These are phyloP conservation scores for Aspergillus avenaceus DNA, from an alignment of 495 filamentous ascomycete genomes.

Conservation along the genomic window DNA sequence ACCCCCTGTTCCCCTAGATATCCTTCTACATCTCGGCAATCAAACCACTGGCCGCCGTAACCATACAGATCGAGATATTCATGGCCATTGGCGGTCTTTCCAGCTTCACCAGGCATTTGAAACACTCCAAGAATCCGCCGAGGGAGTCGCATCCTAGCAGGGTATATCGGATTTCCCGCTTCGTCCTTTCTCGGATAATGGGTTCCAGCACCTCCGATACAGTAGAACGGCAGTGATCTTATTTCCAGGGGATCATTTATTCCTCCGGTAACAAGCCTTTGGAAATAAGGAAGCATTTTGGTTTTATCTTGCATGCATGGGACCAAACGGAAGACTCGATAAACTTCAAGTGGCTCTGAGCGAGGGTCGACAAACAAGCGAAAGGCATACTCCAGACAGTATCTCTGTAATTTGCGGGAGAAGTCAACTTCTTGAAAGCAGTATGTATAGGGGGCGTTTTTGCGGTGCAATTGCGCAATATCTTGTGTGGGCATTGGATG, in stretches of 20 bases:
- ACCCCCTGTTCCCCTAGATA: conserved; percentile 24
- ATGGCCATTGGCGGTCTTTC: not conserved
- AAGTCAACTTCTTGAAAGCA: conserved; percentile 62
- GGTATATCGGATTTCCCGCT: conserved; percentile 18
- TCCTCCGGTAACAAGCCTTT: conserved; percentile 24
- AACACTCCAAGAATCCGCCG: conserved; percentile 13
- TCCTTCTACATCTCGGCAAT: conserved; percentile 65
- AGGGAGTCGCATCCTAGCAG: conserved; percentile 19
- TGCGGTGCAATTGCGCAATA: not conserved
- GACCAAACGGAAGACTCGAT: conserved; percentile 65
- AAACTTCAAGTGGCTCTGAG: conserved; percentile 44
- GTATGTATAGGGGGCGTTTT: conserved; percentile 21
- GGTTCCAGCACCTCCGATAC: conserved; percentile 66
- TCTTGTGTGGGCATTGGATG: not conserved
- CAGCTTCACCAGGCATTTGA: not conserved
- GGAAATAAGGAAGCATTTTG: conserved; percentile 42
- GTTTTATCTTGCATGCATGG: conserved; percentile 53
- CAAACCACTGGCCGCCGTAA: conserved; percentile 67
- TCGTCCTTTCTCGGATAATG: conserved; percentile 31
- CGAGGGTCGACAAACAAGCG: conserved; percentile 54
- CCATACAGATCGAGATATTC: conserved; percentile 20
- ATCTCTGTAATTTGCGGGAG: conserved; percentile 64
- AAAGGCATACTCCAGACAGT: conserved; percentile 59
- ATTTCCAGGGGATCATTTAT: conserved; percentile 41
- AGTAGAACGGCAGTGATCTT: conserved; percentile 56